phyloP scores from a whole-genome alignment of 2,329 filamentous ascomycete genomes.

The Aspergillus quadrilineatus region DNA sequence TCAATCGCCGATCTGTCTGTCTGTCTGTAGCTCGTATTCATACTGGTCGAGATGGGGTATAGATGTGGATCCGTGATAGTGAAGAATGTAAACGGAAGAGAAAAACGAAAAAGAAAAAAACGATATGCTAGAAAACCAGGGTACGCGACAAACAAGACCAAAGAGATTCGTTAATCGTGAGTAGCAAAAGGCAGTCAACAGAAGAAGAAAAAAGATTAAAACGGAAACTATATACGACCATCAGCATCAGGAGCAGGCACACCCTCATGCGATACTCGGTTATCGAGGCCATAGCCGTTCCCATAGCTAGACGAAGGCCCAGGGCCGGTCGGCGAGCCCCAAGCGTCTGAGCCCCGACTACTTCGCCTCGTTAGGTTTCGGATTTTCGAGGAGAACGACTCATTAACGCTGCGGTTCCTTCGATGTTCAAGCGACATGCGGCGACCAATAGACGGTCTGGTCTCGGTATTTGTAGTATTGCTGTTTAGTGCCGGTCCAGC shows the following conservation, averaged over 20 bases:
- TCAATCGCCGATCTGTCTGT: too few species aligned
- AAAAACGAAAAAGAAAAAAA: too few species aligned
- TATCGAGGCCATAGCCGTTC: not conserved
- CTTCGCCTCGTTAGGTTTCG: conserved; percentile 59
- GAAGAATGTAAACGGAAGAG: too few species aligned
- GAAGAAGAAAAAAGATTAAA: not conserved
- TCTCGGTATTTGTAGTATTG: conserved; percentile 13
- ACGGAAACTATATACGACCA: conserved; percentile 16
- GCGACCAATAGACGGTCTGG: conserved; percentile 32
- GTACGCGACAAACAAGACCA: not conserved
- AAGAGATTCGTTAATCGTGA: conserved; percentile 6
- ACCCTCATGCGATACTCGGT: conserved; percentile 29
- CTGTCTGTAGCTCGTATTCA: too few species aligned
- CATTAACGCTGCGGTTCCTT: conserved; percentile 57
- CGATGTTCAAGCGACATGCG: conserved; percentile 49
- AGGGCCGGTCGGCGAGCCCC: conserved; percentile 20
- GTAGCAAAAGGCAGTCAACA: not conserved
- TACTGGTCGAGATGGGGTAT: too few species aligned
- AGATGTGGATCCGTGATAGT: too few species aligned
- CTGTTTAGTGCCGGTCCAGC: conserved; percentile 32
- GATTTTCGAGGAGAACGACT: conserved; percentile 56
- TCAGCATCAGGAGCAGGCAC: conserved; percentile 22
- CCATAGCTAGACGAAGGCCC: not conserved
- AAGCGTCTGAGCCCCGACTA: conserved; percentile 47
- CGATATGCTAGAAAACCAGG: too few species aligned